Percentiles rank a stretch among this genome's conserved stretches.
These are phyloP conservation scores for Mortierella sp. DNA, from an alignment of 371 early-diverging fungal species.

Conservation along the genomic window DNA sequence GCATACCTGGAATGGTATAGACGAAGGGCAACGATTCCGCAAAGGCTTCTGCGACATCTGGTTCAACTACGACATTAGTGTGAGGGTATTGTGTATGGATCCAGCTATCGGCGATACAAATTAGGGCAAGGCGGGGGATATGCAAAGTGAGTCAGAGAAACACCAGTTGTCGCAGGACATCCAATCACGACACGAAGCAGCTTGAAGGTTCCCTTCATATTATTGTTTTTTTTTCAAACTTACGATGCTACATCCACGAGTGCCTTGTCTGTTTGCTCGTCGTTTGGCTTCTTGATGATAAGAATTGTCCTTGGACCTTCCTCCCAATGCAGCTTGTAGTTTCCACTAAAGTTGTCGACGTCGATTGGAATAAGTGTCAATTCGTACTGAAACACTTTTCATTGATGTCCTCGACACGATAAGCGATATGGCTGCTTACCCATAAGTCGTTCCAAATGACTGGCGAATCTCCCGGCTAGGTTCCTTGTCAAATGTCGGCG, in stretches of 20 bases:
- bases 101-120: constrained; percentile 64
- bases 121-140: not conserved
- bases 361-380: not conserved
- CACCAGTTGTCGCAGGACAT: not conserved
- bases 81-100: constrained; percentile 68
- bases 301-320: constrained; percentile 79
- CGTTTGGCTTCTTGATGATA: constrained; percentile 84
- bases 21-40: constrained; percentile 68
- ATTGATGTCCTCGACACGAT: not conserved
- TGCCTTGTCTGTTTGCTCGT: constrained; percentile 74
- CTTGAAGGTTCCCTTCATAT: not conserved
- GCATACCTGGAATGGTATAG: constrained; percentile 68
- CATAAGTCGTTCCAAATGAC: constrained; percentile 72
- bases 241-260: constrained; percentile 76
- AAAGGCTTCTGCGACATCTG: constrained; percentile 70
- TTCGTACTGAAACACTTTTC: too few species aligned
- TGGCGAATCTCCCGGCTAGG: constrained; percentile 64
- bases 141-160: not conserved
- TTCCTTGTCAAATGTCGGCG: constrained; percentile 23
- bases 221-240: constrained; percentile 9
- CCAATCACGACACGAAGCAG: not conserved
- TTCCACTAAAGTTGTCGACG: constrained; percentile 58
- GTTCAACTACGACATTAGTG: constrained; percentile 79
- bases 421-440: constrained; percentile 54
- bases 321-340: constrained; percentile 73